phyloP scores from a whole-genome alignment of 148 eudicot species.

The Persicaria maculosa region DNA sequence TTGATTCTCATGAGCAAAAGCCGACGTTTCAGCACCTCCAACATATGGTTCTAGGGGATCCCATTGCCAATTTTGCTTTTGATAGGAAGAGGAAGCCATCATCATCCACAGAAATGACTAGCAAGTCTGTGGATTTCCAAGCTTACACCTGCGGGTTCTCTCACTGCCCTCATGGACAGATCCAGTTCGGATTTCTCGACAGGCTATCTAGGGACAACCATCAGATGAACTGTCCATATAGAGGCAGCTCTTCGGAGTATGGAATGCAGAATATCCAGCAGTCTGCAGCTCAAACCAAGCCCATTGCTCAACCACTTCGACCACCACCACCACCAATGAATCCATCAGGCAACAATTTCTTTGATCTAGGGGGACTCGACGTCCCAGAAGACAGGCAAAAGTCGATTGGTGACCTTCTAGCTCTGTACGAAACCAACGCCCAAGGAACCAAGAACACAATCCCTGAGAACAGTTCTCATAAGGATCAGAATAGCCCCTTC shows the following conservation, averaged over 20 bases:
- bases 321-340: constrained; percentile 9
- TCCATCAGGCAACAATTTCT: constrained; percentile 19
- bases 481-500: constrained; percentile 17
- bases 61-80: constrained; percentile 24
- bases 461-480: constrained; percentile 14
- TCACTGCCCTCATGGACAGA: constrained; percentile 43
- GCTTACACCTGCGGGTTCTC: constrained; percentile 43
- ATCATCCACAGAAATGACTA: constrained; percentile 21
- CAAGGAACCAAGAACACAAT: constrained; percentile 29
- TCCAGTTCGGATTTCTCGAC: constrained; percentile 34
- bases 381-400: constrained; percentile 56
- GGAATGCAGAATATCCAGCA: constrained; percentile 33
- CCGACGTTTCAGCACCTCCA: not conserved
- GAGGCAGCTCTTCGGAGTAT: constrained; percentile 17
- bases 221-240: constrained; percentile 38
- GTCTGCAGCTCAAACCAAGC: constrained; percentile 27
- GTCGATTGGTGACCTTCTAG: constrained; percentile 43
- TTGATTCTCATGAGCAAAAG: constrained; percentile 13
- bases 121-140: constrained; percentile 28
- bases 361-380: constrained; percentile 30
- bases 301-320: constrained; percentile 6
- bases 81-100: constrained; percentile 42
- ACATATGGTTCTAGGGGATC: constrained; percentile 23
- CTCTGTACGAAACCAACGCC: constrained; percentile 39
- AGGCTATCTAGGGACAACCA: constrained; percentile 42